These are phyloP conservation scores for Gracilaria gracilis DNA, from an alignment of 23 red algal species.

Conservation along the genomic window DNA sequence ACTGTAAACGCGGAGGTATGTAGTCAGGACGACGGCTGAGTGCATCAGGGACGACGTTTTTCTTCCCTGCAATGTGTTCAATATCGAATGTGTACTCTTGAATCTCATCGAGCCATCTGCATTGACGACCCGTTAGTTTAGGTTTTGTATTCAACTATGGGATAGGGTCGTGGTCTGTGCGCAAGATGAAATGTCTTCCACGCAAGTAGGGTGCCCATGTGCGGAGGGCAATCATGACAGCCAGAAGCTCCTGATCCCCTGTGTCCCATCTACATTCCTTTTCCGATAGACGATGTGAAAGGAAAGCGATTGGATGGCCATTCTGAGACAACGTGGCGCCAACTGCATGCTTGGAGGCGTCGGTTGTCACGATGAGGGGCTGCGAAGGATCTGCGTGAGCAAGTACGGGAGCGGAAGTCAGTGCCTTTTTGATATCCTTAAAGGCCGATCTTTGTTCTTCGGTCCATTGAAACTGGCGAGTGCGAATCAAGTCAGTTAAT, in stretches of 20 bases:
- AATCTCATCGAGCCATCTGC: conserved; percentile 26
- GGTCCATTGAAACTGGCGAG: too few relatives aligned
- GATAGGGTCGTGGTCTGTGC: conserved; percentile 46
- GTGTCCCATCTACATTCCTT: not conserved
- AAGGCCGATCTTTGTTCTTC: not conserved
- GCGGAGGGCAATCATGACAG: not conserved
- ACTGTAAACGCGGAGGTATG: not conserved
- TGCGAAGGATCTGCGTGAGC: not conserved
- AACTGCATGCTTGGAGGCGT: conserved; percentile 34
- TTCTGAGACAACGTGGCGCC: conserved; percentile 16
- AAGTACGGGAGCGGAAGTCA: conserved; percentile 13
- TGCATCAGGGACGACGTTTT: conserved; percentile 32
- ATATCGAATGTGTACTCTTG: too few relatives aligned
- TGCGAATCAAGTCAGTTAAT: not conserved
- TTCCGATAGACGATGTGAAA: not conserved
- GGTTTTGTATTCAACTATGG: conserved; percentile 35
- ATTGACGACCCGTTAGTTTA: conserved; percentile 14
- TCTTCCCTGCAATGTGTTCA: not conserved
- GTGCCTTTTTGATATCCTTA: not conserved
- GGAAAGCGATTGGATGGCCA: conserved; percentile 8
- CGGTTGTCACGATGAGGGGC: not conserved
- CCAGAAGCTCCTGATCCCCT: conserved; percentile 30
- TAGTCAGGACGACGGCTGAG: conserved; percentile 26
- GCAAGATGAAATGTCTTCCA: not conserved
- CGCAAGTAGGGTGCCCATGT: conserved; percentile 5